Conservation (phyloP, 768 basidiomycete species). For the Dentipellis fragilis region DNA sequence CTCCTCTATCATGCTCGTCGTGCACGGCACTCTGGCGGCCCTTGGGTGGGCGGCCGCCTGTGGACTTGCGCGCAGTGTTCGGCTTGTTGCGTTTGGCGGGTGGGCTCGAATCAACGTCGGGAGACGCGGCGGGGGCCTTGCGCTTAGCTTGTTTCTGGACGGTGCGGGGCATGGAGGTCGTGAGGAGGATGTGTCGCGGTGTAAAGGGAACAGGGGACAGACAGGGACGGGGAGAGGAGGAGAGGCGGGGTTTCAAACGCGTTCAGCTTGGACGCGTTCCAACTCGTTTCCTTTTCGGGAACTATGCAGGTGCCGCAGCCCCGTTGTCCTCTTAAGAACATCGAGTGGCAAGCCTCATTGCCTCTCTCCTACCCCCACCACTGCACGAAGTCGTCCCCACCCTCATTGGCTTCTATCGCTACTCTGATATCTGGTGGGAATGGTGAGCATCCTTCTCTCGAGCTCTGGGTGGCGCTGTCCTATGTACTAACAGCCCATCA, state of each 20-base stretch:
- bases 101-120: conserved; percentile 30
- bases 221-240: neutral
- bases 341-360: neutral
- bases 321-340: neutral
- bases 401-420: conserved; percentile 59
- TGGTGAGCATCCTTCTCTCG: conserved; percentile 33
- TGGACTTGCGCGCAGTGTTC: conserved; percentile 75
- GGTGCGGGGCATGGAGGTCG: conserved; percentile 56
- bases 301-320: neutral
- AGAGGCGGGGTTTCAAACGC: conserved; percentile 2
- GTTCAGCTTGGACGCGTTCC: conserved; percentile 10
- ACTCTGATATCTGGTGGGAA: conserved; percentile 79
- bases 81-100: conserved; percentile 34
- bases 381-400: conserved; percentile 32
- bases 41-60: conserved; percentile 34
- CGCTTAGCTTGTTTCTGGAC: conserved; percentile 48
- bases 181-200: neutral
- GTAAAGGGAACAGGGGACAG: neutral
- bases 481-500: conserved; percentile 16
- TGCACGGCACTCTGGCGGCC: neutral
- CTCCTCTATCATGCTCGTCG: neutral
- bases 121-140: conserved; percentile 13
- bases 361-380: conserved; percentile 1
- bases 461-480: neutral
- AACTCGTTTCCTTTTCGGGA: neutral